Percentiles rank a stretch among this genome's conserved stretches.
These are phyloP conservation scores for Pleurotus tuoliensis DNA, from an alignment of 768 basidiomycete species.

Conservation along the genomic window DNA sequence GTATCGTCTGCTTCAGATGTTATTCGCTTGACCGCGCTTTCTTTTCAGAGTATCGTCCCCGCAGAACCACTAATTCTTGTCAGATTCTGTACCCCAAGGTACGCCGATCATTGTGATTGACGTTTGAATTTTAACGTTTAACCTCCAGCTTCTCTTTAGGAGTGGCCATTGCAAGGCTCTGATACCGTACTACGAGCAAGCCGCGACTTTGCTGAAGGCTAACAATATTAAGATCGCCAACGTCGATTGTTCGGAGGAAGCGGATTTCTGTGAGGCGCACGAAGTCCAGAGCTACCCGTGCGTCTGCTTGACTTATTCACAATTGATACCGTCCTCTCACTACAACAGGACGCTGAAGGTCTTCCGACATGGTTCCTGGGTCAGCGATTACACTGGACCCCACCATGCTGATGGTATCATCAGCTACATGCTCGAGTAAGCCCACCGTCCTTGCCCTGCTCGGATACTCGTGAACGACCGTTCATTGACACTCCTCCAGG, in stretches of 20 bases:
- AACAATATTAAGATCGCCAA: conserved; percentile 89
- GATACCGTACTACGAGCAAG: conserved; percentile 91
- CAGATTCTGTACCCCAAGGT: conserved; percentile 95
- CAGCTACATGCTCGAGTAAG: conserved; percentile 94
- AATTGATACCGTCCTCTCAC: not conserved
- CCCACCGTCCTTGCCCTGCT: conserved; percentile 4
- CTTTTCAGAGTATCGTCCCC: conserved; percentile 64
- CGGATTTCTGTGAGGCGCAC: conserved; percentile 84
- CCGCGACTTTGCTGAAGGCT: conserved; percentile 89
- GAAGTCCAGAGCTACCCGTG: conserved; percentile 94
- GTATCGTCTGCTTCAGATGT: conserved; percentile 75
- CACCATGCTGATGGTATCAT: conserved; percentile 95
- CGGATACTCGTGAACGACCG: not conserved
- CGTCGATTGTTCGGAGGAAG: conserved; percentile 94
- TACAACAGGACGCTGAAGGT: conserved; percentile 78
- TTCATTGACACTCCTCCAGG: conserved; percentile 27
- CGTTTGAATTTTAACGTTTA: not conserved
- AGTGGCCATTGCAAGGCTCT: conserved; percentile 96
- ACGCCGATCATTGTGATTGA: conserved; percentile 8
- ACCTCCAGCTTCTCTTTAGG: conserved; percentile 36
- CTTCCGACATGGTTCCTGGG: conserved; percentile 72
- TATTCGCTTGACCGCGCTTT: conserved; percentile 61
- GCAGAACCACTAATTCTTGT: conserved; percentile 79
- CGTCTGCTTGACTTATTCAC: conserved; percentile 23
- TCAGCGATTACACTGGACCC: conserved; percentile 81